Conservation (phyloP, 306 rosid species). For the Dicorynia guianensis region DNA sequence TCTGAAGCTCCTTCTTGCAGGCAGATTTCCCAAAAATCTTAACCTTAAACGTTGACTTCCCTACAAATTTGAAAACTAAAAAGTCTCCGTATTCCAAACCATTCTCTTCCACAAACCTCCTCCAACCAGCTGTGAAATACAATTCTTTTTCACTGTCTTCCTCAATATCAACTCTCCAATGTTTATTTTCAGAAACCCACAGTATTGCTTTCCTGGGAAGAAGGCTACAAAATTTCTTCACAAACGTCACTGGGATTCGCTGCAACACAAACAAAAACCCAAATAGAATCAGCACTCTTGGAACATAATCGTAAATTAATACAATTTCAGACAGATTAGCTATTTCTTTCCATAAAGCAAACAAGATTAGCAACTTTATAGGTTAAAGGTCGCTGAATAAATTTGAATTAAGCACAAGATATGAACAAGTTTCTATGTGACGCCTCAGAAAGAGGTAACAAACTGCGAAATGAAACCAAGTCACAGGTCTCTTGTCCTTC, state of each 20-base stretch:
- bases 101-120: background rate
- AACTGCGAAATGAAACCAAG: background rate
- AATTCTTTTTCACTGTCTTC: background rate
- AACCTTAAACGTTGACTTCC: constrained; percentile 13
- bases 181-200: background rate
- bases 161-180: constrained; percentile 7
- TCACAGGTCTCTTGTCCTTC: no score
- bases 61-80: constrained; percentile 11
- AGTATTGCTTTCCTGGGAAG: background rate
- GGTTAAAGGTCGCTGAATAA: no score
- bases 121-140: constrained; percentile 20
- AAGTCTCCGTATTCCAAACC: background rate
- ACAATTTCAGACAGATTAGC: no score
- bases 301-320: no score
- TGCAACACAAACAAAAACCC: background rate
- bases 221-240: background rate
- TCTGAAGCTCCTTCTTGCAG: background rate
- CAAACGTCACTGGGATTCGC: background rate
- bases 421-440: no score
- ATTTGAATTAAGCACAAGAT: no score
- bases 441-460: no score
- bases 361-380: no score
- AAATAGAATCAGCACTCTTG: no score
- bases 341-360: no score
- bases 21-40: background rate